Evolutionary conservation across 768 basidiomycete species (phyloP).

Genomic region (Amanita exitialis): DNA sequence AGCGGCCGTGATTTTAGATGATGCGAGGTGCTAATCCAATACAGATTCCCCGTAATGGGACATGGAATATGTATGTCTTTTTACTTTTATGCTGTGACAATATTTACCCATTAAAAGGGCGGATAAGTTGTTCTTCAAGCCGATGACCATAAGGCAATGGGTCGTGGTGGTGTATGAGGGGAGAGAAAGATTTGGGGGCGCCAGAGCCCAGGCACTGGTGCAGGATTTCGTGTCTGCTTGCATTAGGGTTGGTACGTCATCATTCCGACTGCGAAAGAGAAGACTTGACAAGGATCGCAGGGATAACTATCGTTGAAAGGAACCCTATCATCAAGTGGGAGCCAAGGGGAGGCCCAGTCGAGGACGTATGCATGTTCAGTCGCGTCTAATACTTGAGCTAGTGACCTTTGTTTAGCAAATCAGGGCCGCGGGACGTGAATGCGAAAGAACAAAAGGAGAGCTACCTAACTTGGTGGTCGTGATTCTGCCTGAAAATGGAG

Average conservation of each 20-base stretch:
- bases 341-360: slow-evolving; percentile 50
- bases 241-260: slow-evolving; percentile 45
- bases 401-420: slow-evolving; percentile 36
- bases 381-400: too few relatives aligned
- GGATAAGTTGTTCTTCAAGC: slow-evolving; percentile 54
- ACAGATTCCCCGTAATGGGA: slow-evolving; percentile 50
- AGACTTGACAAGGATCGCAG: slow-evolving; percentile 27
- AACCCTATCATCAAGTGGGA: slow-evolving; percentile 40
- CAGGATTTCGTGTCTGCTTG: slow-evolving; percentile 38
- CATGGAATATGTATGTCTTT: slow-evolving; percentile 66
- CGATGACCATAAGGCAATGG: slow-evolving; percentile 48
- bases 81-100: background rate
- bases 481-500: slow-evolving; percentile 60
- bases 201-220: slow-evolving; percentile 38
- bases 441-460: slow-evolving; percentile 23
- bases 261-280: slow-evolving; percentile 19
- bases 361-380: slow-evolving; percentile 13
- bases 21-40: slow-evolving; percentile 6
- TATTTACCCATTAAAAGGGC: slow-evolving; percentile 43
- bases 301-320: slow-evolving; percentile 43
- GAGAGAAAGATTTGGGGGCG: slow-evolving; percentile 36
- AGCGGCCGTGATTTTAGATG: slow-evolving; percentile 12
- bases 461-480: slow-evolving; percentile 55
- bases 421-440: slow-evolving; percentile 34
- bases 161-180: slow-evolving; percentile 55